A percentile compares a stretch with the other conserved stretches of the same genome.
phyloP scores from a whole-genome alignment of 2,329 filamentous ascomycete species.

The Phialophora macrospora region DNA sequence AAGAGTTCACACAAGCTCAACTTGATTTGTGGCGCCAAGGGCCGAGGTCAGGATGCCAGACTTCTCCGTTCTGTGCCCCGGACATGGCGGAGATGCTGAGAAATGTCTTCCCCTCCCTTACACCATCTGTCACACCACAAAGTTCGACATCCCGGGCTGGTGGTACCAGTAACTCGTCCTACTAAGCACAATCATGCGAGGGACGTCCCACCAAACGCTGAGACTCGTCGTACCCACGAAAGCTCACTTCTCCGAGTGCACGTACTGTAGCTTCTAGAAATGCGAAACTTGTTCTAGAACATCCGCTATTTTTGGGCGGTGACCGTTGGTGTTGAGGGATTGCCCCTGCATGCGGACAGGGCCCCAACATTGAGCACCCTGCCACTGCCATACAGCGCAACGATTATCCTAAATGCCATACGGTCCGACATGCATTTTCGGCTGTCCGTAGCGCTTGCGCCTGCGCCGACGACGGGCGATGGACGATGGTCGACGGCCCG shows the following conservation, averaged over 20 bases:
- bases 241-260: neutral
- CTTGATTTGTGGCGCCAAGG: neutral
- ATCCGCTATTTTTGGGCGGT: neutral
- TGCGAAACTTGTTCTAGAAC: neutral
- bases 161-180: neutral
- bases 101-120: slow-evolving; percentile 8
- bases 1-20: neutral
- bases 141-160: neutral
- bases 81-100: slow-evolving; percentile 26
- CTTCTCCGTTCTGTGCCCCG: slow-evolving; percentile 7
- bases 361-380: neutral
- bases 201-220: neutral
- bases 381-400: neutral
- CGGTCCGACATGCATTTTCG: neutral
- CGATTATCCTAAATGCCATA: neutral
- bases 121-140: neutral
- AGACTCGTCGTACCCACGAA: neutral
- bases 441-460: neutral
- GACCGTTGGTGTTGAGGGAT: neutral
- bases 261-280: neutral
- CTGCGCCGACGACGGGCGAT: neutral
- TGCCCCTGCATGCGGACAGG: neutral
- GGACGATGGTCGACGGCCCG: neutral
- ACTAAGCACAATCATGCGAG: neutral
- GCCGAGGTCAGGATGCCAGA: neutral